Conservation (phyloP, 805 yeast species). For the Metschnikowia noctiluminum region DNA sequence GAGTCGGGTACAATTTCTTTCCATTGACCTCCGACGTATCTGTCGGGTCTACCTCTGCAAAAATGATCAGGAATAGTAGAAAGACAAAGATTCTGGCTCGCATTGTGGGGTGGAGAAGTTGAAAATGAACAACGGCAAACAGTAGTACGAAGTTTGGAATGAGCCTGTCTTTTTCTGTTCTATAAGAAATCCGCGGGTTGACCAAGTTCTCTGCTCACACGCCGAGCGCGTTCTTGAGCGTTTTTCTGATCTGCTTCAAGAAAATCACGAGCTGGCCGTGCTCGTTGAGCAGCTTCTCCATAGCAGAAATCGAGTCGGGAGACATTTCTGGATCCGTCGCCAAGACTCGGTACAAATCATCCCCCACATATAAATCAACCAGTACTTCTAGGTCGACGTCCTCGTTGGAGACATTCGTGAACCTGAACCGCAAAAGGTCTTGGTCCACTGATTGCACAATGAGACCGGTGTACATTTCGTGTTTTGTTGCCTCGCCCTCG, state of each 20-base stretch:
- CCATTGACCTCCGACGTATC: not conserved
- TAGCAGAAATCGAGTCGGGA: conserved; percentile 5
- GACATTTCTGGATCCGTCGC: conserved; percentile 14
- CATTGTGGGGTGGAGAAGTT: not conserved
- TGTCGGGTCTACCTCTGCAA: not conserved
- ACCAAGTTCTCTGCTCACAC: not conserved
- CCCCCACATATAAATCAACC: conserved; percentile 45
- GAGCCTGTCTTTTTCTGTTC: no score
- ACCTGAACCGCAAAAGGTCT: conserved; percentile 46
- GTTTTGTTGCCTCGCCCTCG: conserved; percentile 48
- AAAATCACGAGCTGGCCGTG: conserved; percentile 16
- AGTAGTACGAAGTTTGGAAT: no score
- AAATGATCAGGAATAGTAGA: not conserved
- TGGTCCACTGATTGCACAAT: conserved; percentile 48
- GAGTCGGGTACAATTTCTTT: conserved; percentile 7
- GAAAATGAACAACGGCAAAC: not conserved
- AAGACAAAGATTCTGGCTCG: not conserved
- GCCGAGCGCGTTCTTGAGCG: conserved; percentile 5
- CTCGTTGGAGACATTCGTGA: conserved; percentile 45
- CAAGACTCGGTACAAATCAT: conserved; percentile 20
- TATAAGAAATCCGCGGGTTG: no score
- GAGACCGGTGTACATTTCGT: conserved; percentile 55
- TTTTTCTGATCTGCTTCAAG: conserved; percentile 12
- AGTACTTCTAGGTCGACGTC: conserved; percentile 41
- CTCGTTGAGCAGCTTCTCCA: conserved; percentile 11